Evolutionary conservation across 768 basidiomycete genomes (phyloP).

Genomic region (Naganishia kalamii): DNA sequence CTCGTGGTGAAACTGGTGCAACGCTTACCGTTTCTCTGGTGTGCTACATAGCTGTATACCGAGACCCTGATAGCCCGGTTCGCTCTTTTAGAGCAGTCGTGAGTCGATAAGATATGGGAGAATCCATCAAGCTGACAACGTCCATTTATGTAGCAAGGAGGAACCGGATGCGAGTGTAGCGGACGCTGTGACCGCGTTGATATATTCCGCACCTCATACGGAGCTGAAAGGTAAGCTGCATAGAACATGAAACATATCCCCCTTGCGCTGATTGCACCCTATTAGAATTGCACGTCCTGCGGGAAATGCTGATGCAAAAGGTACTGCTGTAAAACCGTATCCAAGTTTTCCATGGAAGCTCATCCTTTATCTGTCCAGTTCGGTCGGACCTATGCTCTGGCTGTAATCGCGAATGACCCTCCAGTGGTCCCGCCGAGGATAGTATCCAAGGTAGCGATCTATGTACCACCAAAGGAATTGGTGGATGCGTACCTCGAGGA

Average conservation of each 20-base stretch:
- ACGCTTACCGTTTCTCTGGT: neutral
- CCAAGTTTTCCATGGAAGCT: neutral
- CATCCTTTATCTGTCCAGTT: conserved; percentile 47
- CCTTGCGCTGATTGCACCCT: neutral
- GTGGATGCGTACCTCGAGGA: conserved; percentile 83
- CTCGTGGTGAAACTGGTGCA: neutral
- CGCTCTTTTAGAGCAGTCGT: conserved; percentile 78
- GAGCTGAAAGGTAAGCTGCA: conserved; percentile 58
- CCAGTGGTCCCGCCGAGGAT: conserved; percentile 76
- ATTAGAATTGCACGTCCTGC: conserved; percentile 75
- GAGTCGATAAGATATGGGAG: conserved; percentile 23
- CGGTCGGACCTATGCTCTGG: conserved; percentile 78
- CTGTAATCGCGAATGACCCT: conserved; percentile 79
- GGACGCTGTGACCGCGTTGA: conserved; percentile 81
- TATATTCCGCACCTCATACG: conserved; percentile 84
- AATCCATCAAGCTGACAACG: neutral
- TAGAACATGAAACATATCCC: neutral
- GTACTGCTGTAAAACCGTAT: conserved; percentile 24
- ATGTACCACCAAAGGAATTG: conserved; percentile 64
- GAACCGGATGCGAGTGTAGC: conserved; percentile 80
- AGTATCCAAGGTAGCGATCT: conserved; percentile 62
- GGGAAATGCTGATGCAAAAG: conserved; percentile 93
- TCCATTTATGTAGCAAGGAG: conserved; percentile 41
- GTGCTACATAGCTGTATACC: conserved; percentile 59
- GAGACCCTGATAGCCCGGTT: conserved; percentile 91